Evolutionary conservation across 495 filamentous ascomycete genomes (phyloP).

Genomic region (Penicillium atrosanguineum): DNA sequence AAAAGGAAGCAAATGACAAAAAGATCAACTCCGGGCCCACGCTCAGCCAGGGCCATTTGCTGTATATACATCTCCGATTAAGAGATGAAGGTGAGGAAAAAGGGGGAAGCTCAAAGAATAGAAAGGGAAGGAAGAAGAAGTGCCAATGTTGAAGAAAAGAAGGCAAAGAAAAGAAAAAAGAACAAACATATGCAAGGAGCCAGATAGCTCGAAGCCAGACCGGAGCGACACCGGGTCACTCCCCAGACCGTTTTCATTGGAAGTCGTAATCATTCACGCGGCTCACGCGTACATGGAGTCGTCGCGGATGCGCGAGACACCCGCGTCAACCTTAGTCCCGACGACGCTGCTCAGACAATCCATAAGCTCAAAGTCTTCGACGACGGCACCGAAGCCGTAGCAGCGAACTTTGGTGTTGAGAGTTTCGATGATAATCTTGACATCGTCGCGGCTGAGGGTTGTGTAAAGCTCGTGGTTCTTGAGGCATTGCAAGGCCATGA

Average conservation of each 20-base stretch:
- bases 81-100: neutral
- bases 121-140: neutral
- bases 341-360: constrained; percentile 79
- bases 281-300: constrained; percentile 36
- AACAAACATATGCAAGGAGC: neutral
- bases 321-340: constrained; percentile 57
- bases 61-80: constrained; percentile 15
- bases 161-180: constrained; percentile 5
- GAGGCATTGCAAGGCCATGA: constrained; percentile 89
- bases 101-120: neutral
- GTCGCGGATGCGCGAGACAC: constrained; percentile 28
- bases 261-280: constrained; percentile 13
- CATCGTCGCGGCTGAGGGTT: constrained; percentile 64
- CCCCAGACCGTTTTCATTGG: constrained; percentile 6
- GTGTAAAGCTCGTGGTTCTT: constrained; percentile 65
- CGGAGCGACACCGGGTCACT: constrained; percentile 4
- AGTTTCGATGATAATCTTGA: constrained; percentile 68
- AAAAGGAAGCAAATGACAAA: constrained; percentile 2
- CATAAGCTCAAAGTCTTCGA: constrained; percentile 85
- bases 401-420: constrained; percentile 81
- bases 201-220: constrained; percentile 4
- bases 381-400: constrained; percentile 73
- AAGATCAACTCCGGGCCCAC: constrained; percentile 6
- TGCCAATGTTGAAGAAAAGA: neutral
- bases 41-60: constrained; percentile 11